These are phyloP conservation scores for Clarireedia monteithiana DNA, from an alignment of 2,329 filamentous ascomycete species.

Conservation along the genomic window DNA sequence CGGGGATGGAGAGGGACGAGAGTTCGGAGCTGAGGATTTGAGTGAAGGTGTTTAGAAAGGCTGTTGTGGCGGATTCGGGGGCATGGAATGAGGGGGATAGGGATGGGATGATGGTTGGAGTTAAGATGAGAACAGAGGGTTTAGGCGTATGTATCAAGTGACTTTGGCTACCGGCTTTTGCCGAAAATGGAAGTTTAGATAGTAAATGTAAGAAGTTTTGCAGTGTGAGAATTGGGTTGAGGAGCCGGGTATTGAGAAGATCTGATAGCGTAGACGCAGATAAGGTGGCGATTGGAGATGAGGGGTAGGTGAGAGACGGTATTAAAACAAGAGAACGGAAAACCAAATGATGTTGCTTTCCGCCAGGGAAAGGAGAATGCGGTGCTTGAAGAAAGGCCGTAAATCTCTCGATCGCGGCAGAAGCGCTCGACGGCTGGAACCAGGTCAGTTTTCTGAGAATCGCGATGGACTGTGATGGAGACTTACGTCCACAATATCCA, in stretches of 20 bases:
- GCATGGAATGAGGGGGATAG: slow-evolving; percentile 75
- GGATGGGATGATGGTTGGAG: slow-evolving; percentile 72
- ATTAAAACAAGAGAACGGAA: slow-evolving; percentile 78
- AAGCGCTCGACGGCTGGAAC: slow-evolving; percentile 56
- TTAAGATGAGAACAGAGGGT: slow-evolving; percentile 68
- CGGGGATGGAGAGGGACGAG: slow-evolving; percentile 63
- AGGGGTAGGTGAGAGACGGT: slow-evolving; percentile 72
- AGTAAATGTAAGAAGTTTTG: slow-evolving; percentile 83
- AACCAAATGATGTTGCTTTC: slow-evolving; percentile 66
- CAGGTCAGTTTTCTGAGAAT: slow-evolving; percentile 11
- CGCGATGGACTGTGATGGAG: background rate
- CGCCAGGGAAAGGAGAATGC: slow-evolving; percentile 67
- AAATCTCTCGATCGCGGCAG: slow-evolving; percentile 64
- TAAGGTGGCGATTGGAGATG: slow-evolving; percentile 78
- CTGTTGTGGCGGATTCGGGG: slow-evolving; percentile 78
- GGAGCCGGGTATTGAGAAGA: slow-evolving; percentile 82
- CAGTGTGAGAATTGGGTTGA: slow-evolving; percentile 81
- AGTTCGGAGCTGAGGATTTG: slow-evolving; percentile 75
- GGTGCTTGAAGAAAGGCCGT: slow-evolving; percentile 63
- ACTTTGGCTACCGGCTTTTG: slow-evolving; percentile 7
- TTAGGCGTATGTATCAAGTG: slow-evolving; percentile 36
- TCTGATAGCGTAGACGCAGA: slow-evolving; percentile 79
- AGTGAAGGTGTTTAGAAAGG: slow-evolving; percentile 80
- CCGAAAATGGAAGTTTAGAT: slow-evolving; percentile 43
- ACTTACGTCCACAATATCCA: slow-evolving; percentile 75